These are phyloP conservation scores for Colletotrichum chrysophilum DNA, from an alignment of 2,329 filamentous ascomycete species.

Conservation along the genomic window DNA sequence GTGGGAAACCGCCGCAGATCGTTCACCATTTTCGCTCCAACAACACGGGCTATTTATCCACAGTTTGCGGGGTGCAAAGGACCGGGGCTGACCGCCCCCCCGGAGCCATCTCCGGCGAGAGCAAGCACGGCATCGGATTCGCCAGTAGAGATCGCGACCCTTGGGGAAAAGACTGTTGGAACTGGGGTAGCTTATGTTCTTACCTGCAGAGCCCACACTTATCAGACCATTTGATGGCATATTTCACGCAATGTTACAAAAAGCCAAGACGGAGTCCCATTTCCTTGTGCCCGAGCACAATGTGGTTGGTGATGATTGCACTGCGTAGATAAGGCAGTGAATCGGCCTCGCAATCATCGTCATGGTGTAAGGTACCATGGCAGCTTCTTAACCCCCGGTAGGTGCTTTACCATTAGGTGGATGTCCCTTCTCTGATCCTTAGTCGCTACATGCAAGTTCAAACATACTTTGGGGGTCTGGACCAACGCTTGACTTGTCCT, in stretches of 20 bases:
- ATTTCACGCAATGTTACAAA: background rate
- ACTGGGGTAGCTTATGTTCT: background rate
- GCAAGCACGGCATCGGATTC: background rate
- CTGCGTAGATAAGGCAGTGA: background rate
- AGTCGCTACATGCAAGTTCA: too few relatives aligned
- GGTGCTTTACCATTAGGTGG: too few relatives aligned
- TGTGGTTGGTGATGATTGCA: background rate
- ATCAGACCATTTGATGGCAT: background rate
- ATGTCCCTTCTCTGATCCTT: too few relatives aligned
- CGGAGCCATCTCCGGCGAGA: background rate
- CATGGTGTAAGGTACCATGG: background rate
- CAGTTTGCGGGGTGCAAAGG: background rate
- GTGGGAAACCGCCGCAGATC: background rate
- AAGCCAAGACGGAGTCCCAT: background rate
- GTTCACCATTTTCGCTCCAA: background rate
- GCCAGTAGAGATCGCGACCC: background rate
- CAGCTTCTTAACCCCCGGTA: too few relatives aligned
- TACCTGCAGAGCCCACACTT: background rate
- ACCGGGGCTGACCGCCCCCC: background rate
- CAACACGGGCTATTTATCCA: background rate
- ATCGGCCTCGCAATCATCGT: slow-evolving; percentile 26
- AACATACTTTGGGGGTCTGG: too few relatives aligned
- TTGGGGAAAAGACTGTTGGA: background rate
- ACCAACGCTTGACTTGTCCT: too few relatives aligned
- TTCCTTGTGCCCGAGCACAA: background rate